phyloP scores from a whole-genome alignment of 306 rosid genomes.

The Potentilla sterilis region DNA sequence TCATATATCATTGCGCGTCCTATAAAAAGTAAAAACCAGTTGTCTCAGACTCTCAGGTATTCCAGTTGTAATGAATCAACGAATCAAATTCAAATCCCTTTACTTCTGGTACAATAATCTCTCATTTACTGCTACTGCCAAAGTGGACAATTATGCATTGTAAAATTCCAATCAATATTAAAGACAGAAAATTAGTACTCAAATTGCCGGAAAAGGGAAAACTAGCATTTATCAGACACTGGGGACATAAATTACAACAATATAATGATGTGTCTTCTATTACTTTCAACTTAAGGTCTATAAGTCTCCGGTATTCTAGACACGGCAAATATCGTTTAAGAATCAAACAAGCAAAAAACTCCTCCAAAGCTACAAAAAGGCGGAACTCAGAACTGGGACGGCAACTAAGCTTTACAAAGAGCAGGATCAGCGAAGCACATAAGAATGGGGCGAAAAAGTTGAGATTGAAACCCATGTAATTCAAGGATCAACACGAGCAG shows the following conservation, averaged over 20 bases:
- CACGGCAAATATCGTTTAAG: not conserved
- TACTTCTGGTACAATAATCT: not conserved
- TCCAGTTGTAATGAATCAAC: too few species aligned
- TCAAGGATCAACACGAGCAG: constrained; percentile 52
- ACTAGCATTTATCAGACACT: not conserved
- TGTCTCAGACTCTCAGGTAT: too few species aligned
- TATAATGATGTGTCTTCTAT: constrained; percentile 5
- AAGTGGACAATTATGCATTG: not conserved
- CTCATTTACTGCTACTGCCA: not conserved
- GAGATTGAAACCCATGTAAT: not conserved
- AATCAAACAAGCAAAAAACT: constrained; percentile 21
- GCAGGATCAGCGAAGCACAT: not conserved
- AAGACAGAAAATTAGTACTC: not conserved
- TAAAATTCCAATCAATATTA: not conserved
- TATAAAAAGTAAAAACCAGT: too few species aligned
- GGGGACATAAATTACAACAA: not conserved
- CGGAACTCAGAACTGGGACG: not conserved
- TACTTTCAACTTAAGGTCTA: not conserved
- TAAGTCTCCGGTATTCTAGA: constrained; percentile 1
- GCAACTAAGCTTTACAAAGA: constrained; percentile 21
- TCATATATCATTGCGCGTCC: too few species aligned
- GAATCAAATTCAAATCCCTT: too few species aligned
- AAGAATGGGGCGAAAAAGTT: not conserved
- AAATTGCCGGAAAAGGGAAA: not conserved
- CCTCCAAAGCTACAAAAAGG: constrained; percentile 20